Evolutionary conservation across 305 asterid genomes (phyloP), one percentile per base, ranked within the genome.

Genomic region (Vinca major): DNA sequence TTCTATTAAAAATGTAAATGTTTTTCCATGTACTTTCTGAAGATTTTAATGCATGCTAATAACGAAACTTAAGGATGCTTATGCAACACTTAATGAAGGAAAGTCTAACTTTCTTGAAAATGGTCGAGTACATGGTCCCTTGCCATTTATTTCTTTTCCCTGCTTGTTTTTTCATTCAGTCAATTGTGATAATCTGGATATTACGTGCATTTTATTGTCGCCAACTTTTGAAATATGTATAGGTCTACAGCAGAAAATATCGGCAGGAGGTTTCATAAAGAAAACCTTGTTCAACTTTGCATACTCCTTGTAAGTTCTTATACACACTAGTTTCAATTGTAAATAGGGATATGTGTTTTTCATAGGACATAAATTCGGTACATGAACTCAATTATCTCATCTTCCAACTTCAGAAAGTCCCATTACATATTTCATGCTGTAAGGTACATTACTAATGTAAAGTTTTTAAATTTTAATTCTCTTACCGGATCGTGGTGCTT

Each of bases 171-270:
- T 71, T 43, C 12, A 26, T 7, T 62, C 56, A 16, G 43, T 37
- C 21, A 62, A 33, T 62, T 65, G 20, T 45, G 50, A 55, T 52
- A 51, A 37, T 14, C 13, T 62, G 37, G 12, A n/a, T 16, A 7
- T 51, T 63, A 7, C 7, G 8, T 26, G 56, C 12, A 39, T 67
- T 78, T 75, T 71, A 37, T 47, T 74, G 70, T 71, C 62, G 45
- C 26, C 72, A 56, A 36, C 16, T 63, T 63, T 62, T 14, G 75
- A 48, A 63, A 49, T 66, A 41, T 83, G 75, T 21, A 71, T 86
- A 93, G 99, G 97, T 73, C 75, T 93, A 90, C 95, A 89, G 70
- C 96, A 87, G 81, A 93, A 82, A 85, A 84, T 89, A 74, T 73
- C 95, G 57, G 70, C 92, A 5, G 97, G 96, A 47, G 95, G 97